Evolutionary conservation across 176 grass and related monocot genomes (phyloP).

Genomic region (Carex parvula): DNA sequence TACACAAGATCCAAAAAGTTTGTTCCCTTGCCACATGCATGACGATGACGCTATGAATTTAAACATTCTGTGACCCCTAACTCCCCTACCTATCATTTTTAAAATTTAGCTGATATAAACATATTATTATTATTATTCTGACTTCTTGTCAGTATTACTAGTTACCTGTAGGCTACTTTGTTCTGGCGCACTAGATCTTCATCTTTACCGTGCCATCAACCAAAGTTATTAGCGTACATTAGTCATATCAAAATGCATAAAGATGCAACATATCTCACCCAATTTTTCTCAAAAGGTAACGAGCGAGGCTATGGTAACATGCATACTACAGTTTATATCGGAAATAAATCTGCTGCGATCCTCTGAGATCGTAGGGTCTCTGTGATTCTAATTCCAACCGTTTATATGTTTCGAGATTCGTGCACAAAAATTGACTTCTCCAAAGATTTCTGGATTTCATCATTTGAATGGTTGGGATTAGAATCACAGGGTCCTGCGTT

Average conservation of each 20-base stretch:
- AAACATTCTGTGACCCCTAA: constrained; percentile 26
- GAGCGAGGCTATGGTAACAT: no score
- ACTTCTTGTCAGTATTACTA: constrained; percentile 7
- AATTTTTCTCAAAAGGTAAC: neutral
- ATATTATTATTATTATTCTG: neutral
- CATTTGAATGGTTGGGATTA: no score
- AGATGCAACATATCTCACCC: neutral
- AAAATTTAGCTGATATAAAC: neutral
- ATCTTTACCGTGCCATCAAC: neutral
- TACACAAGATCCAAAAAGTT: constrained; percentile 2
- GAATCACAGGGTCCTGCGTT: no score
- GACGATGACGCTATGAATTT: constrained; percentile 22
- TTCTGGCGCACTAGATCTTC: neutral
- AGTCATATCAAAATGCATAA: neutral
- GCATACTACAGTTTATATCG: no score
- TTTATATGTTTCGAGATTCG: no score
- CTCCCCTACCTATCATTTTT: constrained; percentile 17
- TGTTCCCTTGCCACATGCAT: constrained; percentile 28
- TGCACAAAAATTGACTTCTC: no score
- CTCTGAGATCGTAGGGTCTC: no score
- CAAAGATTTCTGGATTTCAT: no score
- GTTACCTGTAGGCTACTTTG: neutral
- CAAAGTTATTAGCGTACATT: neutral
- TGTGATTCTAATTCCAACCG: no score
- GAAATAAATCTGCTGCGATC: no score